Evolutionary conservation across 164 flowering plant species (phyloP).

Genomic region (Santalum album): DNA sequence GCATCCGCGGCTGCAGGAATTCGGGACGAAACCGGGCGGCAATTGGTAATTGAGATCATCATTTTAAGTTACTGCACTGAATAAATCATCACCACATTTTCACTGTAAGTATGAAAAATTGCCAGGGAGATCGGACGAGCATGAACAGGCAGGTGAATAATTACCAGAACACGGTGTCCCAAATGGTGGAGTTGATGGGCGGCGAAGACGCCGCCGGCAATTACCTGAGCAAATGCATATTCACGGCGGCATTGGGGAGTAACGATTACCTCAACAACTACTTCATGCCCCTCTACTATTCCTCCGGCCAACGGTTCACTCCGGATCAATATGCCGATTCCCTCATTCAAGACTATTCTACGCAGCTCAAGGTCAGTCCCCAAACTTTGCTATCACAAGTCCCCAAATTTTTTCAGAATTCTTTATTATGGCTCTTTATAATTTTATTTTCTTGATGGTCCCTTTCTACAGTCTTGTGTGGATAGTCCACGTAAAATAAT

Average conservation of each 20-base stretch:
- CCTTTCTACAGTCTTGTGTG: too few species aligned
- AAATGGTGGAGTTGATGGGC: constrained; percentile 42
- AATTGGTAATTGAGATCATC: constrained; percentile 47
- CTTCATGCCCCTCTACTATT: constrained; percentile 48
- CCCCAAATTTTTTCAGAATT: too few species aligned
- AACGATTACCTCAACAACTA: constrained; percentile 70
- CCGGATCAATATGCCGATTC: constrained; percentile 59
- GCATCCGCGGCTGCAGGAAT: constrained; percentile 54
- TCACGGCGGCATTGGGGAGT: constrained; percentile 47
- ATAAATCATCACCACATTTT: too few species aligned
- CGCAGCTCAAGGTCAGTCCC: constrained; percentile 34
- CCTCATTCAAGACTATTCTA: constrained; percentile 50
- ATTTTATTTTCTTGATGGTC: too few species aligned
- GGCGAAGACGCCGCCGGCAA: constrained; percentile 36
- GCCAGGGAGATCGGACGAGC: constrained; percentile 52
- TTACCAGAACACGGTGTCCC: constrained; percentile 33
- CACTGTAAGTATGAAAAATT: too few species aligned
- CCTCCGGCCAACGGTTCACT: constrained; percentile 39
- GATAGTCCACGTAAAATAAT: too few species aligned
- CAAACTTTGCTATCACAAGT: background rate
- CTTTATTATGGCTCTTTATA: too few species aligned
- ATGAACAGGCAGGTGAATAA: constrained; percentile 53
- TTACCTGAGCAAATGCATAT: constrained; percentile 53
- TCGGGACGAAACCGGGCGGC: constrained; percentile 37
- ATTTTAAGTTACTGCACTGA: too few species aligned